Percentiles rank a stretch among this genome's conserved stretches.
These are phyloP conservation scores for Corniculantispora saksenae DNA, from an alignment of 2,329 filamentous ascomycete species.

Conservation along the genomic window DNA sequence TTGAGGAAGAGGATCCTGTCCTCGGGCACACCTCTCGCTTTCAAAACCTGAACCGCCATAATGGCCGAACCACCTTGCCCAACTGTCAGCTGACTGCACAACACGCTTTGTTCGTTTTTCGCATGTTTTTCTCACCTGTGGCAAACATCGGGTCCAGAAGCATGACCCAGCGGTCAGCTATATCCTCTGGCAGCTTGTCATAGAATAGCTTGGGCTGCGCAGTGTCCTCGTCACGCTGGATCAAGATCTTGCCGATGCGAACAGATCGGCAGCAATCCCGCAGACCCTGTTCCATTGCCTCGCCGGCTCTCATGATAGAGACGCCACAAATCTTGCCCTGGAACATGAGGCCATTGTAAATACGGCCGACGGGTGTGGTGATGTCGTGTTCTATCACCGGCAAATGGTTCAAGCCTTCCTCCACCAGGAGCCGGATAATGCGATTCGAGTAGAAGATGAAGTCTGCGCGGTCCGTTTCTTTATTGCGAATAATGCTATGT, in stretches of 20 bases:
- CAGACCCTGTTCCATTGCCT: conserved; percentile 97
- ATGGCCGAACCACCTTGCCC: conserved; percentile 82
- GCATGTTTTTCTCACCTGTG: conserved; percentile 62
- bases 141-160: conserved; percentile 99
- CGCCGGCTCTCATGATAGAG: conserved; percentile 96
- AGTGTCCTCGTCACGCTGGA: conserved; percentile 96
- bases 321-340: conserved; percentile 98
- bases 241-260: conserved; percentile 96
- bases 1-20: conserved; percentile 96
- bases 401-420: conserved; percentile 95
- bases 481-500: conserved; percentile 88
- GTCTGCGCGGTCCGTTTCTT: conserved; percentile 84
- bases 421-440: conserved; percentile 93
- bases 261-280: conserved; percentile 97
- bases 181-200: conserved; percentile 94
- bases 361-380: conserved; percentile 84
- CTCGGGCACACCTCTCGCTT: conserved; percentile 86
- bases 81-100: background rate
- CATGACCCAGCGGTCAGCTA: conserved; percentile 88
- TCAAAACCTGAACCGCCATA: conserved; percentile 94
- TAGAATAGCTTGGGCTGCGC: conserved; percentile 91
- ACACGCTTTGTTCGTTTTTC: background rate
- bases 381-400: conserved; percentile 87
- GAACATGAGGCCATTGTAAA: conserved; percentile 89
- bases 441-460: conserved; percentile 99